Conservation (phyloP, 495 filamentous ascomycete species). For the Aspergillus hancockii region DNA sequence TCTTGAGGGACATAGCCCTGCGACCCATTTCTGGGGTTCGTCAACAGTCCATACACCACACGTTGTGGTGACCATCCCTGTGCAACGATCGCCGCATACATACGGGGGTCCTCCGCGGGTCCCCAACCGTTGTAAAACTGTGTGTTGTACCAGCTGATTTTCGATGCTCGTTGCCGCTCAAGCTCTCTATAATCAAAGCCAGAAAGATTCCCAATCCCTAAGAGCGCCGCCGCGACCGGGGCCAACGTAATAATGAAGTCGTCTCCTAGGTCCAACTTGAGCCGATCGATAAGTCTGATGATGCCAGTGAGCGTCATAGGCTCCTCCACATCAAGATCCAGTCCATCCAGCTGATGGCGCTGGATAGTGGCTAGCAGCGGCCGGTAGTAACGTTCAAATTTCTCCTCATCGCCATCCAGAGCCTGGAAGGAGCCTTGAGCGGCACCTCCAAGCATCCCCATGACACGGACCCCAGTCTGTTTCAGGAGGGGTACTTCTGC, state of each 20-base stretch:
- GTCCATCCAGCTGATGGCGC: conserved; percentile 60
- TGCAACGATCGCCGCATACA: conserved; percentile 64
- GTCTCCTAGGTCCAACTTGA: conserved; percentile 70
- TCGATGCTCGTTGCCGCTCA: conserved; percentile 60
- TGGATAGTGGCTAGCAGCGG: conserved; percentile 62
- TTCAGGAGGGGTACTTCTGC: conserved; percentile 67
- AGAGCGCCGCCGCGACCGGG: conserved; percentile 73
- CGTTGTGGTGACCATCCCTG: conserved; percentile 65
- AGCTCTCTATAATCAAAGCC: conserved; percentile 74
- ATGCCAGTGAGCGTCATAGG: conserved; percentile 69
- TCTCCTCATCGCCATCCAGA: conserved; percentile 56
- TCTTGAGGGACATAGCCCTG: conserved; percentile 57
- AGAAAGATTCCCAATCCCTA: conserved; percentile 61
- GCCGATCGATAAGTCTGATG: conserved; percentile 66
- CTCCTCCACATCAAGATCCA: conserved; percentile 88
- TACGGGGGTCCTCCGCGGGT: conserved; percentile 53
- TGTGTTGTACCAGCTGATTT: conserved; percentile 78
- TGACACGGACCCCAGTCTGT: conserved; percentile 63
- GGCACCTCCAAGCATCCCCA: conserved; percentile 84
- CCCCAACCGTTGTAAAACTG: conserved; percentile 90
- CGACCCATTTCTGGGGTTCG: conserved; percentile 65
- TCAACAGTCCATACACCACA: conserved; percentile 72
- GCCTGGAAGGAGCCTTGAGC: conserved; percentile 68
- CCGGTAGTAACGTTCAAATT: conserved; percentile 68
- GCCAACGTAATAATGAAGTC: conserved; percentile 75